Conservation (phyloP, 2,329 filamentous ascomycete species). For the Lithohypha guttulata region DNA sequence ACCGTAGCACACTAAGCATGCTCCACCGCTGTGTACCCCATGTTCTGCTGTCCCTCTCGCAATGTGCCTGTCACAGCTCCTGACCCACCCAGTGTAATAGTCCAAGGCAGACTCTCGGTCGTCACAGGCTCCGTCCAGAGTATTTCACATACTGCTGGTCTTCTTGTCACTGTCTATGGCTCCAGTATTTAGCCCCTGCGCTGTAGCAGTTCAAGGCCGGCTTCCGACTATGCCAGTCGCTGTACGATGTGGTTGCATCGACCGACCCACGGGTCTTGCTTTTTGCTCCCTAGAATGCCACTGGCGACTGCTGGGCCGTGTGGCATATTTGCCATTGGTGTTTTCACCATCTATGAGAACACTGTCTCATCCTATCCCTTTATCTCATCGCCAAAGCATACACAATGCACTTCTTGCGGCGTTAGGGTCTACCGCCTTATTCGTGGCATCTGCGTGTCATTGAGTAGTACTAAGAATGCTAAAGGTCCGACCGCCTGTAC, state of each 20-base stretch:
- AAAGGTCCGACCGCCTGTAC: slow-evolving; percentile 2
- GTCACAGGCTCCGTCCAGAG: no score
- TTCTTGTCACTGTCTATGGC: no score
- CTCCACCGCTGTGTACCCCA: no score
- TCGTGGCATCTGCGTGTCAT: slow-evolving; percentile 2
- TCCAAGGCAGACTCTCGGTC: no score
- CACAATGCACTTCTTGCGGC: slow-evolving; percentile 1
- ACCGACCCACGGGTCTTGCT: not conserved
- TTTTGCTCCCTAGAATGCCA: slow-evolving; percentile 1
- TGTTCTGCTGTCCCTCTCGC: no score
- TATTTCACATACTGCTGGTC: no score
- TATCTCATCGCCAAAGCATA: not conserved
- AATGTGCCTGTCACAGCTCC: no score
- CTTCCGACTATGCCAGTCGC: not conserved
- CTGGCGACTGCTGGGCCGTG: slow-evolving; percentile 1
- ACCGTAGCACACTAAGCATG: not conserved
- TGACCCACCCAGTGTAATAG: no score
- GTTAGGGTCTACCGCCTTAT: slow-evolving; percentile 2
- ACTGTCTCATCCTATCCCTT: slow-evolving; percentile 4
- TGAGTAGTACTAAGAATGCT: slow-evolving; percentile 1
- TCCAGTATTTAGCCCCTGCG: not conserved
- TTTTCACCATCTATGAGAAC: slow-evolving; percentile 4
- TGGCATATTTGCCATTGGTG: slow-evolving; percentile 6
- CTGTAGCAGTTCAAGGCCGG: slow-evolving; percentile 2
- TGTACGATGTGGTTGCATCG: not conserved